phyloP scores from a whole-genome alignment of 2,329 filamentous ascomycete species.

The Colletotrichum zoysiae region DNA sequence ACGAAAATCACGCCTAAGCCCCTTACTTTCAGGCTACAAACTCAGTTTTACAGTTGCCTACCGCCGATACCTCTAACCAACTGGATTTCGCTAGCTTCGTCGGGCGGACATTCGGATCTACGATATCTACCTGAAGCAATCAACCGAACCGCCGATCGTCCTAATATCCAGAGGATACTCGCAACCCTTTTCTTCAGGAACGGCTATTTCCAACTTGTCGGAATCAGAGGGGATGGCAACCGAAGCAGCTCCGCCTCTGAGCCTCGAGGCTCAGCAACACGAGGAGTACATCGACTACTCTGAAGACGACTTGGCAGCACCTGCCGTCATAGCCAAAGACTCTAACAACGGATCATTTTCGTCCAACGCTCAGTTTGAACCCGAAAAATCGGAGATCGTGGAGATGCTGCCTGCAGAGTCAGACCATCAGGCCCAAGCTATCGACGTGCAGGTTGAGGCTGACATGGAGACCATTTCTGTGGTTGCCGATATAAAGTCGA shows the following conservation, averaged over 20 bases:
- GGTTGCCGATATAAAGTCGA: conserved; percentile 2
- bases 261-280: conserved; percentile 29
- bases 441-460: conserved; percentile 9
- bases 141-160: neutral
- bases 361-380: conserved; percentile 23
- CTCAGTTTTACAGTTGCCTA: neutral
- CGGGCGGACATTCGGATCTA: conserved; percentile 20
- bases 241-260: conserved; percentile 27
- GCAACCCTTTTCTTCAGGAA: neutral
- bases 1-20: neutral
- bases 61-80: neutral
- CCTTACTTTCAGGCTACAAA: too few relatives aligned
- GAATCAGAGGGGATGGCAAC: conserved; percentile 23
- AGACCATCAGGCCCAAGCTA: conserved; percentile 44
- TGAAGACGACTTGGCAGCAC: conserved; percentile 35
- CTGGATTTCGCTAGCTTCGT: conserved; percentile 3
- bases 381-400: neutral
- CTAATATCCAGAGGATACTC: neutral
- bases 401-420: conserved; percentile 31
- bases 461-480: conserved; percentile 1
- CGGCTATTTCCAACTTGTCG: neutral
- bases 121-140: neutral
- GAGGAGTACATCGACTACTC: conserved; percentile 42
- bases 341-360: conserved; percentile 29
- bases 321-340: conserved; percentile 14